phyloP scores from a whole-genome alignment of 257 asterid genomes.

The Plantago major region DNA sequence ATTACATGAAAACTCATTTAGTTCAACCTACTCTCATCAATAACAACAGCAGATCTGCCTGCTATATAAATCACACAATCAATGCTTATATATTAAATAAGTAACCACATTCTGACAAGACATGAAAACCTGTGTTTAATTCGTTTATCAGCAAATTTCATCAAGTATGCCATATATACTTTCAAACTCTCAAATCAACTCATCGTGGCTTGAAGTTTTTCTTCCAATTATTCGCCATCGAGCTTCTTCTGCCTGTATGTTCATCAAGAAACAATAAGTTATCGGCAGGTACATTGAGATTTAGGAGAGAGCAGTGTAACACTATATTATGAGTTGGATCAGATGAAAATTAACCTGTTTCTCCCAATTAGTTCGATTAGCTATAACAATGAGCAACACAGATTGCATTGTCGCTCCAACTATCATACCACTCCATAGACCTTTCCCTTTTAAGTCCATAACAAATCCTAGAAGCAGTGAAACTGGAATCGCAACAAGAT shows the following conservation, averaged over 20 bases:
- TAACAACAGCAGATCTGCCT: too few relatives aligned
- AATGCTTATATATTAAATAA: neutral
- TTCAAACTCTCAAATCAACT: constrained; percentile 15
- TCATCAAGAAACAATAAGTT: neutral
- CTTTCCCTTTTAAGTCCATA: constrained; percentile 35
- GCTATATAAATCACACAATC: too few relatives aligned
- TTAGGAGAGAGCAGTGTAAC: too few relatives aligned
- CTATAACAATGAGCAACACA: constrained; percentile 26
- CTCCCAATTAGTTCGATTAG: constrained; percentile 42
- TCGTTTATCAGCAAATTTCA: too few relatives aligned
- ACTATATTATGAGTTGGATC: neutral
- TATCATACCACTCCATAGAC: constrained; percentile 46
- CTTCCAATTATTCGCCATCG: constrained; percentile 41
- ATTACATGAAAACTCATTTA: too few relatives aligned
- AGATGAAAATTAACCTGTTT: constrained; percentile 27
- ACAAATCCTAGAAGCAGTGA: constrained; percentile 40
- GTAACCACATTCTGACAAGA: neutral
- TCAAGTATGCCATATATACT: neutral
- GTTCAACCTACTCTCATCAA: too few relatives aligned
- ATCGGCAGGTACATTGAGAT: too few relatives aligned
- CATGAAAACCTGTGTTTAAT: too few relatives aligned
- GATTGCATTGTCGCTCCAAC: constrained; percentile 42
- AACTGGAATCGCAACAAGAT: constrained; percentile 40
- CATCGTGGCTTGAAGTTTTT: constrained; percentile 11
- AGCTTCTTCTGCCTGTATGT: constrained; percentile 42